Evolutionary conservation across 192 early-diverging fungal species (phyloP).

Genomic region (Coemansia sp.): DNA sequence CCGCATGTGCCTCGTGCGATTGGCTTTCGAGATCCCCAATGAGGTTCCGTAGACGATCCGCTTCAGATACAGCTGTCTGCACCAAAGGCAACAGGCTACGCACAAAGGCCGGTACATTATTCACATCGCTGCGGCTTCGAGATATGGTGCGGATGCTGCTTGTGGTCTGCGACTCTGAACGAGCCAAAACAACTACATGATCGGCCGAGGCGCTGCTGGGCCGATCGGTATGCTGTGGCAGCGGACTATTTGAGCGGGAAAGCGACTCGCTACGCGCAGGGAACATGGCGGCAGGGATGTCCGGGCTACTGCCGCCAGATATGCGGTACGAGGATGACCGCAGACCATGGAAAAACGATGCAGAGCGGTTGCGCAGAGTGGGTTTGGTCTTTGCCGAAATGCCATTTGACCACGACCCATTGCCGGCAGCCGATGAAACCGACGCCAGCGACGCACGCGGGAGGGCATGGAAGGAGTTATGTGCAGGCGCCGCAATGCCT

Average conservation of each 20-base stretch:
- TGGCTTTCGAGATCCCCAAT: conserved; percentile 30
- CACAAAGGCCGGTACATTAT: conserved; percentile 22
- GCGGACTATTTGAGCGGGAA: not conserved
- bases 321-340: conserved; percentile 21
- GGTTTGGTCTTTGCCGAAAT: conserved; percentile 13
- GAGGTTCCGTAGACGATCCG: conserved; percentile 13
- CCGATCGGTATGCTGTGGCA: not conserved
- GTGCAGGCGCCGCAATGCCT: not conserved
- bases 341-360: conserved; percentile 46
- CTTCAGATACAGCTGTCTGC: conserved; percentile 25
- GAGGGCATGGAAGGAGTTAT: conserved; percentile 1
- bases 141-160: not conserved
- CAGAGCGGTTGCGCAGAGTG: conserved; percentile 34
- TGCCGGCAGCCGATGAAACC: not conserved
- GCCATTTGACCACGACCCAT: conserved; percentile 13
- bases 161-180: not conserved
- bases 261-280: not conserved
- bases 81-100: conserved; percentile 22
- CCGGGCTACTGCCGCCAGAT: conserved; percentile 10
- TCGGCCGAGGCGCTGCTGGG: conserved; percentile 5
- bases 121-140: conserved; percentile 12
- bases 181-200: not conserved
- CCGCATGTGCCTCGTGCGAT: conserved; percentile 23
- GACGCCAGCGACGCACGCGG: not conserved
- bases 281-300: conserved; percentile 8